Evolutionary conservation across 2,329 filamentous ascomycete genomes (phyloP), one percentile per base, ranked within the genome.

Genomic region (Fusarium praegraminearum): DNA sequence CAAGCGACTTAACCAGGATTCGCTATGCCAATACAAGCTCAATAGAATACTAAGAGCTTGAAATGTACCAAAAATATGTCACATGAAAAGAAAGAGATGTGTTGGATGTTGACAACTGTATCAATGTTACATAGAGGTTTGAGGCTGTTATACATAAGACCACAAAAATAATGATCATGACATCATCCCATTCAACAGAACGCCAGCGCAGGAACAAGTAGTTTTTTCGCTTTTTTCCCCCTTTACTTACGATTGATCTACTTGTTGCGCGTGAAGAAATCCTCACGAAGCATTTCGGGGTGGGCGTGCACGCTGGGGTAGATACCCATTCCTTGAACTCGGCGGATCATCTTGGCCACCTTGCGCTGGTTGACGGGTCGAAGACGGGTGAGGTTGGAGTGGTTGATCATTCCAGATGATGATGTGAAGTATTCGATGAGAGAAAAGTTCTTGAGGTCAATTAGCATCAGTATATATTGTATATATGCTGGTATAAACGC

Each of bases 291-390:
- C 60, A 97, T 84, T 79, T 97, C 92, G 5, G 96, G 96, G 82
- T 99, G 96, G 71, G 85, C 84, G 83, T 99, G 93, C 57, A 97
- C 91, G 78, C 91, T 97, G 26, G 96, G 96, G 86, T 98, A 94
- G 65, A 98, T 84, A 18, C 96, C 96, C 77, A 98, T 86, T 2
- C 94, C 96, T 75, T 98, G 91, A 22, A 93, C 91, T 73, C 96
- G 88, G 71, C 96, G 86, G 75, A 99, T 92, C 55, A 97, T 95
- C 84, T 97, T 98, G 67, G 95, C 92, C 77, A 99, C 89, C 82
- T 91, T 94, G 72, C 96, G 87, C 84, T 99, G 96, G 84, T 98
- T 98, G 71, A 93, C 91, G 4, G 92, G 92, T 60, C 93, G 87
- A 65, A 99, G 84, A 16, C 93, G 93, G 0, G 94, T 98, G 26